Evolutionary conservation across 2,329 filamentous ascomycete species (phyloP).

Genomic region (Sphaerulina populicola): DNA sequence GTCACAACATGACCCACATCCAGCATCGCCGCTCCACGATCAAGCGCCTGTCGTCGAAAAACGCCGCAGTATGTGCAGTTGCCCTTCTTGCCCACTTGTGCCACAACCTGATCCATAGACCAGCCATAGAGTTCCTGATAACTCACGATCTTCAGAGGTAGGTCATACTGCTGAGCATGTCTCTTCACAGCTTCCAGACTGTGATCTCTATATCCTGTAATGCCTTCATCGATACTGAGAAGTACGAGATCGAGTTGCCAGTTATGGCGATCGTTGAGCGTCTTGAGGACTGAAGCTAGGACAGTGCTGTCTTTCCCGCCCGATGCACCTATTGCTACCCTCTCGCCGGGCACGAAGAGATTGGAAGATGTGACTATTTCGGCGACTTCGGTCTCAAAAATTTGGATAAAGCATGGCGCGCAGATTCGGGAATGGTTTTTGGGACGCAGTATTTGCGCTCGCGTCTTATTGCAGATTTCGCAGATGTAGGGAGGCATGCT

Average conservation of each 20-base stretch:
- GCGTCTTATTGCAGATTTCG: conserved; percentile 62
- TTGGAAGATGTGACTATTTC: conserved; percentile 75
- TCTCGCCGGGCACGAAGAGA: conserved; percentile 78
- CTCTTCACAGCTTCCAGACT: conserved; percentile 93
- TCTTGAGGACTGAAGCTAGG: conserved; percentile 87
- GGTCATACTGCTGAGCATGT: conserved; percentile 82
- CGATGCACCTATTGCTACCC: conserved; percentile 87
- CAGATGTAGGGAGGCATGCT: conserved; percentile 66
- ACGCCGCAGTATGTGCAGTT: conserved; percentile 99
- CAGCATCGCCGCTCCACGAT: conserved; percentile 79
- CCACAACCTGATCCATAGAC: conserved; percentile 99
- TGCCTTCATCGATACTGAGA: conserved; percentile 91
- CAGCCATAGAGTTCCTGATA: conserved; percentile 94
- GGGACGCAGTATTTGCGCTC: conserved; percentile 83
- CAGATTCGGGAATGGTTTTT: conserved; percentile 95
- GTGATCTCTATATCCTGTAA: conserved; percentile 93
- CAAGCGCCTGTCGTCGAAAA: conserved; percentile 85
- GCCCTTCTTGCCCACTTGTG: conserved; percentile 91
- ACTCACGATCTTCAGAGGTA: conserved; percentile 84
- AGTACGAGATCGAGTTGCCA: conserved; percentile 82
- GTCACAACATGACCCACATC: conserved; percentile 91
- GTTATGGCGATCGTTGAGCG: conserved; percentile 77
- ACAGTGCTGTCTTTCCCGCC: conserved; percentile 98
- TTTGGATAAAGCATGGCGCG: conserved; percentile 72
- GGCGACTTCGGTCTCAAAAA: conserved; percentile 91